phyloP scores from a whole-genome alignment of 371 early-diverging fungal species.

The Saksenaea vasiformis region DNA sequence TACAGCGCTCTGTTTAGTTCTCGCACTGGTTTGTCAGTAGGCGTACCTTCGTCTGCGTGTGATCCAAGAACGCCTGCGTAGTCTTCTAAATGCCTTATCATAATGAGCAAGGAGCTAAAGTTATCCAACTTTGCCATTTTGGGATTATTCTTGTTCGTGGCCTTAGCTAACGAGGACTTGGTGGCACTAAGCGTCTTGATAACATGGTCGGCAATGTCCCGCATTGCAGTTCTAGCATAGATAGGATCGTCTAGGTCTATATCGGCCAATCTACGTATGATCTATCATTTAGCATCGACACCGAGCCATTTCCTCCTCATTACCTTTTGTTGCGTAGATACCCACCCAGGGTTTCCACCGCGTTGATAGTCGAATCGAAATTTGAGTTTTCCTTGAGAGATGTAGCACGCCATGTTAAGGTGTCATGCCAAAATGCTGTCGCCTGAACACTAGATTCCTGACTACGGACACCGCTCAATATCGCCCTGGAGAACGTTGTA shows the following conservation, averaged over 20 bases:
- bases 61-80: constrained; percentile 25
- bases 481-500: background rate
- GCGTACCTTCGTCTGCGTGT: constrained; percentile 22
- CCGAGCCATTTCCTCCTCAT: too few species aligned
- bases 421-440: constrained; percentile 1
- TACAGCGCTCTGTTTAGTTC: background rate
- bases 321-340: constrained; percentile 5
- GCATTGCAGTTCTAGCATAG: background rate
- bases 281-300: background rate
- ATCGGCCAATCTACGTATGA: background rate
- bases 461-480: background rate
- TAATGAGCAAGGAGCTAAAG: background rate
- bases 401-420: constrained; percentile 2
- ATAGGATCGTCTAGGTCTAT: background rate
- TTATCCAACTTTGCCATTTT: background rate
- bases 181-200: background rate
- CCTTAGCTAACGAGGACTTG: background rate
- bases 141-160: background rate
- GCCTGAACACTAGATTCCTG: background rate
- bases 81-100: constrained; percentile 17
- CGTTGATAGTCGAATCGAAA: constrained; percentile 12
- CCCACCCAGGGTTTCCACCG: background rate
- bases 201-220: background rate
- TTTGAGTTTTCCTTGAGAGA: background rate
- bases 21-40: background rate